These are phyloP conservation scores for Polyplosphaeria fusca DNA, from an alignment of 495 filamentous ascomycete species.

Conservation along the genomic window DNA sequence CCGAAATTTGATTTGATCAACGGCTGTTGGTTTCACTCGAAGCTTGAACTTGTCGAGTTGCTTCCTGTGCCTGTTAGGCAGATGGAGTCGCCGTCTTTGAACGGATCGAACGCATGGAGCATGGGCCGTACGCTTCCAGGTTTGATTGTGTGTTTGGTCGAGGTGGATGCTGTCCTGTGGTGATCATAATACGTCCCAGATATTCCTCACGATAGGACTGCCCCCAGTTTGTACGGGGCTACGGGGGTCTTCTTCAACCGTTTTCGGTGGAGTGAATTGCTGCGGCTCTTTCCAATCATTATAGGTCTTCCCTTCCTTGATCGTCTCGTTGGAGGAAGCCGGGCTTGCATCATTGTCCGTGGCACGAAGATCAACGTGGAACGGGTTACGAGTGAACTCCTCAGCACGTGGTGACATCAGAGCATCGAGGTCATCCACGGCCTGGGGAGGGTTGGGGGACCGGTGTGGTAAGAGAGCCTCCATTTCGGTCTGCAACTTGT, in stretches of 20 bases:
- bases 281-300: conserved; percentile 16
- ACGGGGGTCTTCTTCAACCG: conserved; percentile 55
- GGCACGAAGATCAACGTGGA: conserved; percentile 33
- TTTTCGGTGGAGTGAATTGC: conserved; percentile 34
- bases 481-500: conserved; percentile 39
- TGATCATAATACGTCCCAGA: conserved; percentile 50
- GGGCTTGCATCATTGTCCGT: conserved; percentile 16
- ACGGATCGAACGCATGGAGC: background rate
- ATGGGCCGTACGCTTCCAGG: too few relatives aligned
- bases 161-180: background rate
- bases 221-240: conserved; percentile 63
- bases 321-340: conserved; percentile 29
- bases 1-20: background rate
- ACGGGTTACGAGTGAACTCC: conserved; percentile 46
- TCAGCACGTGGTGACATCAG: conserved; percentile 44
- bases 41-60: background rate
- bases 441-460: conserved; percentile 11
- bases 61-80: too few relatives aligned
- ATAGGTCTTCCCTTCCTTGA: conserved; percentile 22
- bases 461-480: conserved; percentile 35
- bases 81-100: too few relatives aligned
- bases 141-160: too few relatives aligned
- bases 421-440: conserved; percentile 33
- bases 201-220: conserved; percentile 64
- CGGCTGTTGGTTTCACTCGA: conserved; percentile 1